Conservation (phyloP, 805 yeast genomes). For the Starmera caribaea region DNA sequence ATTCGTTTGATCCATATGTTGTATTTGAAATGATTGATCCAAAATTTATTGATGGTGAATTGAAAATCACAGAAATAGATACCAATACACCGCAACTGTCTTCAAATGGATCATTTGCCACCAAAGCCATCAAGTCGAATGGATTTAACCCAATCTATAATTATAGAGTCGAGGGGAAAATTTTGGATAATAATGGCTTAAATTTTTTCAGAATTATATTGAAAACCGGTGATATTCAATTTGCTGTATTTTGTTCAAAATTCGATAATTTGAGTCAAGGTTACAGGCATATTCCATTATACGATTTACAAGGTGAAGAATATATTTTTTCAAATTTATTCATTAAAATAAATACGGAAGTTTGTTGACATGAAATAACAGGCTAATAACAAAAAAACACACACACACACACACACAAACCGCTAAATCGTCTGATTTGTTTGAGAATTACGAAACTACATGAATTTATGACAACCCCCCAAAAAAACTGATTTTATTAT, state of each 20-base stretch:
- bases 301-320: slow-evolving; percentile 76
- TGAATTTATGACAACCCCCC: background rate
- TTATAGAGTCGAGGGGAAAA: slow-evolving; percentile 32
- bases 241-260: slow-evolving; percentile 56
- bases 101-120: slow-evolving; percentile 5
- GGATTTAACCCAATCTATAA: slow-evolving; percentile 91
- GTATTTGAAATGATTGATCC: slow-evolving; percentile 51
- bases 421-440: too few relatives aligned
- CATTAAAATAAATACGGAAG: slow-evolving; percentile 20
- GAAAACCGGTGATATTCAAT: slow-evolving; percentile 29
- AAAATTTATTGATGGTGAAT: slow-evolving; percentile 6
- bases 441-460: background rate
- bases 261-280: slow-evolving; percentile 64
- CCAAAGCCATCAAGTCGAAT: slow-evolving; percentile 40
- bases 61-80: slow-evolving; percentile 6
- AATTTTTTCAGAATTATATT: slow-evolving; percentile 49
- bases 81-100: slow-evolving; percentile 2
- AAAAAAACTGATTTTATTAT: background rate
- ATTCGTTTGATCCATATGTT: slow-evolving; percentile 50
- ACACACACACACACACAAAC: too few relatives aligned
- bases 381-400: too few relatives aligned
- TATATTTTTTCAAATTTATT: slow-evolving; percentile 50
- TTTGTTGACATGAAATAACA: background rate
- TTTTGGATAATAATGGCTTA: slow-evolving; percentile 32
- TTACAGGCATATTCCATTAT: slow-evolving; percentile 71